These are phyloP conservation scores for Ensete glaucum DNA, from an alignment of 176 grass and related monocot genomes.

Conservation along the genomic window DNA sequence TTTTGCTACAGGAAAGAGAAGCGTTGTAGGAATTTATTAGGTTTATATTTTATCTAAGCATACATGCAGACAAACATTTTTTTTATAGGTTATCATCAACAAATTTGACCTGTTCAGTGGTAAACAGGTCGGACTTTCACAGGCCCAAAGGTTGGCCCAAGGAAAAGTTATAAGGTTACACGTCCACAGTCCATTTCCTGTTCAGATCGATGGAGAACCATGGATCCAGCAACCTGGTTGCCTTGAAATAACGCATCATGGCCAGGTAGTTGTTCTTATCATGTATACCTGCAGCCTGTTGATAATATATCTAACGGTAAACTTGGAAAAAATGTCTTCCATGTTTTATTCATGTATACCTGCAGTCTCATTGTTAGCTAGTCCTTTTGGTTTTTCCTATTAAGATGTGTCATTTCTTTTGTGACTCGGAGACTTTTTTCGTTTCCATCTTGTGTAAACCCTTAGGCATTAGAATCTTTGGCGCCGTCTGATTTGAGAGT, in stretches of 20 bases:
- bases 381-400: neutral
- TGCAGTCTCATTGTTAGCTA: neutral
- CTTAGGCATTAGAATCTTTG: neutral
- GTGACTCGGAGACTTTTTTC: neutral
- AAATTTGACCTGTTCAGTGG: slow-evolving; percentile 10
- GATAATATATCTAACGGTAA: no score
- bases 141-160: slow-evolving; percentile 70
- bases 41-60: neutral
- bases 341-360: no score
- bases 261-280: slow-evolving; percentile 44
- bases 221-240: slow-evolving; percentile 88
- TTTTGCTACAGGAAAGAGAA: neutral
- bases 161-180: slow-evolving; percentile 74
- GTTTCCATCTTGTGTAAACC: neutral
- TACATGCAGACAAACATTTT: neutral
- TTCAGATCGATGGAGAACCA: slow-evolving; percentile 96
- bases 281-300: neutral
- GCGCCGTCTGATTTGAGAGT: neutral
- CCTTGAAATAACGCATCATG: slow-evolving; percentile 76
- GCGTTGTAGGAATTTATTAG: neutral
- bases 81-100: neutral
- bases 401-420: neutral
- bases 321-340: no score
- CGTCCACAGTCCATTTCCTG: slow-evolving; percentile 79
- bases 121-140: slow-evolving; percentile 79